Percentiles rank a stretch among this genome's conserved stretches.
Evolutionary conservation across 352 stramenopile species (phyloP).

Genomic region (Ochromonadaceae sp.): DNA sequence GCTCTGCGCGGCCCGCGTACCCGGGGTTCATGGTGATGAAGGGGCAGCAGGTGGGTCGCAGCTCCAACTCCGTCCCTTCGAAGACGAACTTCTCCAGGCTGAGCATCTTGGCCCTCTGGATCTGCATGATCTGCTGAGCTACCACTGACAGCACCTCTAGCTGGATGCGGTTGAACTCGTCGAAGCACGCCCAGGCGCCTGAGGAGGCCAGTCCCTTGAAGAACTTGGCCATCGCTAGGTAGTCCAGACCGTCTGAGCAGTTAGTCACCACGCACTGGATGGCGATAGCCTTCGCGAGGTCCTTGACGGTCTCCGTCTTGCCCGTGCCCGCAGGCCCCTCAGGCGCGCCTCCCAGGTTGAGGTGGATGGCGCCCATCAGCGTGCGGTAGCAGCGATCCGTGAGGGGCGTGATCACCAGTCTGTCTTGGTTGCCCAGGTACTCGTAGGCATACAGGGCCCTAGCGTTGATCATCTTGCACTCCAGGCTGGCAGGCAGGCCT

Average conservation of each 20-base stretch:
- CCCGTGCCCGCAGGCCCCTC: no score
- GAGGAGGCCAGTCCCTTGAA: slow-evolving; percentile 78
- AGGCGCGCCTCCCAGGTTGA: slow-evolving; percentile 74
- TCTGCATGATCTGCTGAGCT: slow-evolving; percentile 70
- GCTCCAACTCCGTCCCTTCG: slow-evolving; percentile 44
- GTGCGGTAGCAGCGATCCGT: slow-evolving; percentile 59
- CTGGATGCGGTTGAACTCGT: slow-evolving; percentile 89
- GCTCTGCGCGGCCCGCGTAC: slow-evolving; percentile 68
- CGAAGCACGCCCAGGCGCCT: slow-evolving; percentile 80
- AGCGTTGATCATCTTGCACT: slow-evolving; percentile 78
- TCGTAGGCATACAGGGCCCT: slow-evolving; percentile 72
- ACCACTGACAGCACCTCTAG: slow-evolving; percentile 77
- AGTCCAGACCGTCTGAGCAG: slow-evolving; percentile 76
- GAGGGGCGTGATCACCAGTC: slow-evolving; percentile 82
- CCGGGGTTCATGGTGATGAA: slow-evolving; percentile 81
- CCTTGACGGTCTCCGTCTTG: slow-evolving; percentile 82
- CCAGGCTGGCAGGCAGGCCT: slow-evolving; percentile 53
- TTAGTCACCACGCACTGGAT: slow-evolving; percentile 88
- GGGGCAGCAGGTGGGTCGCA: slow-evolving; percentile 41
- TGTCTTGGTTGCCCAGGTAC: slow-evolving; percentile 78
- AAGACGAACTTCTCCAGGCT: slow-evolving; percentile 42
- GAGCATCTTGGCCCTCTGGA: slow-evolving; percentile 46
- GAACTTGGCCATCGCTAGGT: slow-evolving; percentile 83
- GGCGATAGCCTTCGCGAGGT: slow-evolving; percentile 74
- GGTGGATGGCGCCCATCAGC: slow-evolving; percentile 76